Base-by-base conservation (phyloP, 106 monocot genomes). In the Triglochin maritima region DNA sequence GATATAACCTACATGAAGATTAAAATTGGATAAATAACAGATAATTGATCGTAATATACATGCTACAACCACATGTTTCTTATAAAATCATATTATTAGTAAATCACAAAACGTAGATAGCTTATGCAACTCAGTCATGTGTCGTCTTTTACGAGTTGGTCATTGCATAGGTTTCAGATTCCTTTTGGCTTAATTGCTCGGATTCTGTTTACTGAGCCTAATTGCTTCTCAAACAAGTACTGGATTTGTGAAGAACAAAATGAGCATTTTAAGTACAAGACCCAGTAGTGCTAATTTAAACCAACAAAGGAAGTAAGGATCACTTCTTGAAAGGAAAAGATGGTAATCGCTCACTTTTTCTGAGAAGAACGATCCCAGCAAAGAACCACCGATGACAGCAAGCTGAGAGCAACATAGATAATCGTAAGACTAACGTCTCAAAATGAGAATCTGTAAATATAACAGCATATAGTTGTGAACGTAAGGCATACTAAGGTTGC, bases 311-410 rank as follows among this genome's bases (percentile, higher is more conserved):
- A 46, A 49, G 1, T 10, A 63, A 6, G 11, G 9, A 66, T 1
- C 6, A 17, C 8, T 66, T 51, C 16, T 6, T 9, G 41, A 51
- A 6, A 57, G 12, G 5, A 41, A 61, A 9, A 3, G 11, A 43
- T 14, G 12, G 44, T 13, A 7, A 5, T 45, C 29, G 14, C 17
- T 68, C 73, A 91, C 96, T 84, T 96, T 96, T 68, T 96, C 96
- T 50, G 96, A 96, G 46, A 96, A 64, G 82, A 82, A 78, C 66
- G 83, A 80, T 43, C 90, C 91, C 11, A 96, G 71, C 41, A 96
- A 84, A 64, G 96, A 96, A 55, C 96, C 96, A 13, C 96, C 96
- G 17, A 96, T 67, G 61, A 90, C 90, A 65, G 96, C 90, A 74
- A 96, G 73, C 96, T 91, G 83, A 71, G 79, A 59, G 57, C 57